Evolutionary conservation across 805 yeast species (phyloP).

Genomic region (Suhomyces pyralidae): DNA sequence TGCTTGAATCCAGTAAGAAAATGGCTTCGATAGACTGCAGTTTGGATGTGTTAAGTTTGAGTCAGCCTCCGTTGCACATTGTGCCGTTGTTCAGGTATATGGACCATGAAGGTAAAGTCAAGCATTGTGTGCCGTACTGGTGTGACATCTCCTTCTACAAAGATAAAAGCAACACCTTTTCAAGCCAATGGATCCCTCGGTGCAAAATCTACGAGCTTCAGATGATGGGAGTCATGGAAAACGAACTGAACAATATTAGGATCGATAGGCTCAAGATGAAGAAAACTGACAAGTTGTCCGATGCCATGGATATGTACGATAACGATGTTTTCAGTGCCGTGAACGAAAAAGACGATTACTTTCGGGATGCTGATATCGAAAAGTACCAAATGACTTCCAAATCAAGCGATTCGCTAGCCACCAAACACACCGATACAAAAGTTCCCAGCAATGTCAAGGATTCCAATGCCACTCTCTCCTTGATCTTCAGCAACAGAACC

Average conservation of each 20-base stretch:
- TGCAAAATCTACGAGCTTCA: constrained; percentile 93
- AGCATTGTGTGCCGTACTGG: constrained; percentile 91
- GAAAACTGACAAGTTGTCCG: constrained; percentile 37
- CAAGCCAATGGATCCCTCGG: constrained; percentile 81
- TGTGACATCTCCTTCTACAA: constrained; percentile 90
- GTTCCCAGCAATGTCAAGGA: constrained; percentile 10
- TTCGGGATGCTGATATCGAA: constrained; percentile 7
- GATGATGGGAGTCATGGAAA: constrained; percentile 98
- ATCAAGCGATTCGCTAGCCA: constrained; percentile 16
- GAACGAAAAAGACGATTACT: constrained; percentile 9
- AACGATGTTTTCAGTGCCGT: constrained; percentile 45
- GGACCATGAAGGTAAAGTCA: constrained; percentile 44
- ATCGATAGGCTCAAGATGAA: constrained; percentile 53
- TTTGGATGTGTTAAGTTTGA: constrained; percentile 81
- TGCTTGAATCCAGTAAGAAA: constrained; percentile 71
- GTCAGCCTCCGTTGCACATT: constrained; percentile 88
- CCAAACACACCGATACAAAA: constrained; percentile 16
- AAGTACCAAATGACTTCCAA: constrained; percentile 8
- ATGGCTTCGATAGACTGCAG: constrained; percentile 79
- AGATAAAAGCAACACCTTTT: constrained; percentile 40
- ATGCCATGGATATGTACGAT: constrained; percentile 71
- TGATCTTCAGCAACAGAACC: constrained; percentile 21
- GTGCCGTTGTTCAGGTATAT: constrained; percentile 80
- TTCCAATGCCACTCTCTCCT: constrained; percentile 24
- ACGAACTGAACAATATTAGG: constrained; percentile 69